Evolutionary conservation across 164 flowering plant species (phyloP), one percentile per base, ranked within the genome.

Genomic region (Annona squamosa): DNA sequence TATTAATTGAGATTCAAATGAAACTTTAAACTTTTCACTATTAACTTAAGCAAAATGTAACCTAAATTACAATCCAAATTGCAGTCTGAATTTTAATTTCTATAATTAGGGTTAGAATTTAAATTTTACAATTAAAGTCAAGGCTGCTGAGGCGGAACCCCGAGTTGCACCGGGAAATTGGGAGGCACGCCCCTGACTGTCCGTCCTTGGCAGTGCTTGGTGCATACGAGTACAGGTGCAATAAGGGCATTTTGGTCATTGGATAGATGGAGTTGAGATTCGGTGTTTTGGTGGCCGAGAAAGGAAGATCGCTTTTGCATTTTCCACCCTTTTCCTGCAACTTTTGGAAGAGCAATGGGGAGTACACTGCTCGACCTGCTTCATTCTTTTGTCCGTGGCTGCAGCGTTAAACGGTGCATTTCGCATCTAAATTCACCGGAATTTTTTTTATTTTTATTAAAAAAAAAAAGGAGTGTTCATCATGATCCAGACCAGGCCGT

Each of bases 221-320:
- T 26, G 37, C 37, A 52, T 52, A 16, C 59, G 59, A 9, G 59
- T 52, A 16, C 13, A 52, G 13, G 9, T 52, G 59, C 59, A 12
- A 12, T 52, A 5, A 52, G 59, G 63, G 67, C 45, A 10, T 18
- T 19, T 48, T 70, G 43, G 63, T 65, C 48, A 48, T 70, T 70
- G 42, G 10, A 0, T 2, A 42, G 67, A n/a, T 18, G 48, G 19
- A 63, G 63, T 63, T n/a, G 52, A 62, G 43, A 61, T 61, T 43
- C n/a, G 63, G 46, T 18, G 43, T 63, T 69, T 63, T 42, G 13
- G 9, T 65, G 56, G 48, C 45, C 12, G 64, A 70, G 48, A 46
- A 52, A 70, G 70, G 65, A 72, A 61, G 56, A 63, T n/a, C n/a
- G 48, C 73, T 75, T 75, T 75, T 48, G 52, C 72, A 63, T 62